Evolutionary conservation across 148 eudicot genomes (phyloP), one percentile per base, ranked within the genome.

Genomic region (Talinum fruticosum): DNA sequence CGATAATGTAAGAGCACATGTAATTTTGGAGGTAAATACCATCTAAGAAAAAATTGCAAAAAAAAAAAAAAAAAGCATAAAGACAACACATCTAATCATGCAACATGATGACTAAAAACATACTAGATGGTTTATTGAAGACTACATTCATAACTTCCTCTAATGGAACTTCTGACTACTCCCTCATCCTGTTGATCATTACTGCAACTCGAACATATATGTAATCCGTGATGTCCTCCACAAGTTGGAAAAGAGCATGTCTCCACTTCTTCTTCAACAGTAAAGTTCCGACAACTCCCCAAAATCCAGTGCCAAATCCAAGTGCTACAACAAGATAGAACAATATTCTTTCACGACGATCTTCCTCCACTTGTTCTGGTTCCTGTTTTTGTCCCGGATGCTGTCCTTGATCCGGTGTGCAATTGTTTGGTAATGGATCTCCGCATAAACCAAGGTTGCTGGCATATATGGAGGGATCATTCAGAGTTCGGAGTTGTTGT

Each of bases 381-480:
- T n/a, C 26, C 7, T 24, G 41, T 8, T 12, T 29, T 24, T 23
- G 69, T 30, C 21, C 24, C 10, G 41, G 19, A 49, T 75, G 35
- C 5, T 37, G 16, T 16, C 61, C 24, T 10, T 7, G 49, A 21
- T 61, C 78, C 24, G 45, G 54, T 14, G 59, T 12, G 41, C 91
- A 88, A 26, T 53, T 66, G 10, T n/a, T 73, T 18, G 69, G 72
- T 64, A 86, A 53, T n/a, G 86, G 84, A 34, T 62, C 36, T 28
- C 91, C 91, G 65, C 91, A 88, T 15, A 88, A 81, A 16, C 78
- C 77, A 2, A 76, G 51, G 68, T 88, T 88, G 6, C 81, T 80
- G 7, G 18, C 49, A 57, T 82, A 88, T 1, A 82, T 82, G 28
- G 87, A 77, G 23, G 81, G 81, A 51, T 82, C 71, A 8, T 53